These are phyloP conservation scores for Seiridium cupressi DNA, from an alignment of 2,329 filamentous ascomycete species.

Conservation along the genomic window DNA sequence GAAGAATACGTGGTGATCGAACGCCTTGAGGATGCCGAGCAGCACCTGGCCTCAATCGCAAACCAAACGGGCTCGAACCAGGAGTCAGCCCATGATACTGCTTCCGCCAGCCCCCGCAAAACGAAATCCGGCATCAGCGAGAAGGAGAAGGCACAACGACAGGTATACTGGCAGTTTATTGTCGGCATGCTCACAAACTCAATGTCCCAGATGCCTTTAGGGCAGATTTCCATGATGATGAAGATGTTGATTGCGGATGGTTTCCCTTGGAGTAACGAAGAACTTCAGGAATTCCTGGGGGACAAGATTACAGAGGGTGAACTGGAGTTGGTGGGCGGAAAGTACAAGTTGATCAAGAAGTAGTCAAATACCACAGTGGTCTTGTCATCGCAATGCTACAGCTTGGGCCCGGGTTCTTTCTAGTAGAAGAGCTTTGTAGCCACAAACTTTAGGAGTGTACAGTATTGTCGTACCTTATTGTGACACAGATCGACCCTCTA, in stretches of 20 bases:
- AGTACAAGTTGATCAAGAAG: constrained; percentile 66
- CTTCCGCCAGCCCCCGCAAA: constrained; percentile 44
- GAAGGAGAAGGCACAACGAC: constrained; percentile 59
- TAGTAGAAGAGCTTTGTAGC: no score
- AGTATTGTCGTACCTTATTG: no score
- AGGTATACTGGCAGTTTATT: constrained; percentile 88
- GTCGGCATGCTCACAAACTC: constrained; percentile 94
- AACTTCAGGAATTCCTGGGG: constrained; percentile 75
- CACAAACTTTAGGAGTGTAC: no score
- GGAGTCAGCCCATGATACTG: constrained; percentile 16
- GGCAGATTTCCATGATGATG: constrained; percentile 89
- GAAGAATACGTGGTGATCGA: constrained; percentile 69
- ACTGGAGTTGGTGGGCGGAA: constrained; percentile 68
- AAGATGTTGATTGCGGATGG: constrained; percentile 86
- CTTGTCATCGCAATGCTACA: no score
- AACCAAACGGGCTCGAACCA: constrained; percentile 13
- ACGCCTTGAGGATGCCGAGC: constrained; percentile 44
- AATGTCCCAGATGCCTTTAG: constrained; percentile 73
- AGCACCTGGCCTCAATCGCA: constrained; percentile 17
- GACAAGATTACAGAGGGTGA: constrained; percentile 73
- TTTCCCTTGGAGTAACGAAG: constrained; percentile 86
- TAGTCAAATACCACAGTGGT: constrained; percentile 19
- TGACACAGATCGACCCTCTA: no score
- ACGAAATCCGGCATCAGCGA: constrained; percentile 52
- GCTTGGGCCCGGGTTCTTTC: no score